phyloP scores from a whole-genome alignment of 2,329 filamentous ascomycete species.

The Pseudopithomyces maydicus region DNA sequence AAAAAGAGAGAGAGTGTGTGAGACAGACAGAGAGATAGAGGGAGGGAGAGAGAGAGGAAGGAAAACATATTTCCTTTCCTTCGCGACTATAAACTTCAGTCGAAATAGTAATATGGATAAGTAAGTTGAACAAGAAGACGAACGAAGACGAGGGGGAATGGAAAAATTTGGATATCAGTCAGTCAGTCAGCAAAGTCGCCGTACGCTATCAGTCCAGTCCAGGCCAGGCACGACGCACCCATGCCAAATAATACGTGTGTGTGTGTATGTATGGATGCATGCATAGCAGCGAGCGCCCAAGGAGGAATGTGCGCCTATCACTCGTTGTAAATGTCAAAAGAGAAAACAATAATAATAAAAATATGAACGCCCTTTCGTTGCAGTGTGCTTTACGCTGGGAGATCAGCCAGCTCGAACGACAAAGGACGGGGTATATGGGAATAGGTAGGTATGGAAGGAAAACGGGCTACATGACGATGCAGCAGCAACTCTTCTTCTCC shows the following conservation, averaged over 20 bases:
- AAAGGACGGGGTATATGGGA: constrained; percentile 33
- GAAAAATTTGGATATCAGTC: neutral
- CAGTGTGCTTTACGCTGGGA: neutral
- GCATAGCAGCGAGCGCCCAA: neutral
- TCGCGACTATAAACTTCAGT: too few relatives aligned
- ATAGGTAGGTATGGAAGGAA: too few relatives aligned
- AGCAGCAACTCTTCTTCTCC: constrained; percentile 70
- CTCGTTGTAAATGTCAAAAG: too few relatives aligned
- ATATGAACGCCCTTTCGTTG: neutral
- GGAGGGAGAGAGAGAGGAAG: too few relatives aligned
- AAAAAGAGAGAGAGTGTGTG: too few relatives aligned
- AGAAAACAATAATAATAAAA: constrained; percentile 24
- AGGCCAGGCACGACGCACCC: neutral
- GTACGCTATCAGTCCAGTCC: constrained; percentile 9
- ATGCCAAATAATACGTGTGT: neutral
- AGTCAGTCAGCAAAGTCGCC: neutral
- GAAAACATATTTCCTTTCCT: too few relatives aligned
- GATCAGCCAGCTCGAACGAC: constrained; percentile 6
- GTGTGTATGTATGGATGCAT: neutral
- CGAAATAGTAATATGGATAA: too few relatives aligned
- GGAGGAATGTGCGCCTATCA: too few relatives aligned
- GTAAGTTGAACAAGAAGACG: neutral
- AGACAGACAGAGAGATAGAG: too few relatives aligned
- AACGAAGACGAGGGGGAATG: neutral
- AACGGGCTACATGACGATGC: constrained; percentile 69